Evolutionary conservation across 2,329 filamentous ascomycete genomes (phyloP).

Genomic region (Monilinia vaccinii-corymbosi): DNA sequence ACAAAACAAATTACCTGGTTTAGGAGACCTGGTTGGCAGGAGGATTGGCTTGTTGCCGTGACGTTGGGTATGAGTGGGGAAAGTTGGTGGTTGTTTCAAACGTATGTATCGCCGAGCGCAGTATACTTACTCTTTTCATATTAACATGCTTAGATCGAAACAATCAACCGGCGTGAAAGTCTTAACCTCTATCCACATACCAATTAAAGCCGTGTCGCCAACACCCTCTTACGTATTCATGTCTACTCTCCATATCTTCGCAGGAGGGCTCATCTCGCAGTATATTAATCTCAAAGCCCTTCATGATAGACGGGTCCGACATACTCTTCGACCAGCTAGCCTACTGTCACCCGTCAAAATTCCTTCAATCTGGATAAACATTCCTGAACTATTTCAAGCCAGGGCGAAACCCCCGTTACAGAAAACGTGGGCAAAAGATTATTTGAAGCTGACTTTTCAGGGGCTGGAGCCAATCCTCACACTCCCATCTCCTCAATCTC

Average conservation of each 20-base stretch:
- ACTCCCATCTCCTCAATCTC: neutral
- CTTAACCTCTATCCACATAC: conserved; percentile 20
- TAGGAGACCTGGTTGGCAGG: conserved; percentile 60
- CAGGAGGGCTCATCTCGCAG: conserved; percentile 31
- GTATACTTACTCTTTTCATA: neutral
- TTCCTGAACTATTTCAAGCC: conserved; percentile 24
- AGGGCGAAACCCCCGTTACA: conserved; percentile 16
- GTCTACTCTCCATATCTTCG: conserved; percentile 30
- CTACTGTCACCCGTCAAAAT: conserved; percentile 20
- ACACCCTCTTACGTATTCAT: conserved; percentile 28
- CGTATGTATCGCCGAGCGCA: conserved; percentile 32
- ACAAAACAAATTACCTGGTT: conserved; percentile 60
- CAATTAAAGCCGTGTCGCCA: conserved; percentile 22
- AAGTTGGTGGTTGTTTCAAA: conserved; percentile 67
- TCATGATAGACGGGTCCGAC: conserved; percentile 18
- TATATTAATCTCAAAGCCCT: conserved; percentile 32
- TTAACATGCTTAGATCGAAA: conserved; percentile 10
- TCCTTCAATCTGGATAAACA: conserved; percentile 23
- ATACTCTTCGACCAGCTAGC: conserved; percentile 26
- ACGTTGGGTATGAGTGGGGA: conserved; percentile 65
- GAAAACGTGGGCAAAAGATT: conserved; percentile 48
- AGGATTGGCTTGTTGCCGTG: conserved; percentile 63
- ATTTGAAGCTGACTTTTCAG: conserved; percentile 48
- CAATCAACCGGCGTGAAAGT: conserved; percentile 17
- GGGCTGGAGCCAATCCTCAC: conserved; percentile 22